Percentiles rank a stretch among this genome's conserved stretches.
These are phyloP conservation scores for Reticulascus tulasneorum DNA, from an alignment of 2,329 filamentous ascomycete species.

Conservation along the genomic window DNA sequence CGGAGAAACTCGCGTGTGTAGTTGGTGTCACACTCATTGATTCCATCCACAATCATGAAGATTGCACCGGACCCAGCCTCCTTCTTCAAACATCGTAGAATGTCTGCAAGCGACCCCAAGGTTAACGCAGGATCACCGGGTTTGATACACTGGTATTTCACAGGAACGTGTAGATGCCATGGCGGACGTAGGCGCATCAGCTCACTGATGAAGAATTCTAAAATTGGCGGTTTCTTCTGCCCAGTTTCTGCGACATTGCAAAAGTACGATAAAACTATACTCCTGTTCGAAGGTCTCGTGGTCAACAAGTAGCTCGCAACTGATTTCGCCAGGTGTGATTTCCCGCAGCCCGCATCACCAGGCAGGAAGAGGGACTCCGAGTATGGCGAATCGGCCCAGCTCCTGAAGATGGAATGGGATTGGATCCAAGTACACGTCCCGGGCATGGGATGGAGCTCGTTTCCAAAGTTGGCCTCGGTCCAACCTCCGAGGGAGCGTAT, in stretches of 20 bases:
- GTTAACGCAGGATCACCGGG: conserved; percentile 3
- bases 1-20: conserved; percentile 8
- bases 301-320: conserved; percentile 13
- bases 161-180: conserved; percentile 14
- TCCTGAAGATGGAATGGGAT: conserved; percentile 7
- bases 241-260: conserved; percentile 10
- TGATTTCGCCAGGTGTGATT: conserved; percentile 18
- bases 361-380: conserved; percentile 12
- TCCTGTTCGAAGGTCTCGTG: conserved; percentile 5
- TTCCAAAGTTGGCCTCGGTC: conserved; percentile 3
- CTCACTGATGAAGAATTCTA: conserved; percentile 17
- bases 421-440: conserved; percentile 19
- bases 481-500: conserved; percentile 2
- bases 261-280: conserved; percentile 16
- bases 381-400: conserved; percentile 11
- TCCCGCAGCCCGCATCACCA: conserved; percentile 15
- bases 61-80: conserved; percentile 4
- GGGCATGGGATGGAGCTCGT: conserved; percentile 4
- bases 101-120: conserved; percentile 12
- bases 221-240: conserved; percentile 12
- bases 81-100: conserved; percentile 13
- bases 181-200: conserved; percentile 10
- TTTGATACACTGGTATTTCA: conserved; percentile 7
- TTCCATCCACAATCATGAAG: conserved; percentile 19
- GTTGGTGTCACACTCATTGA: conserved; percentile 13